Base-by-base conservation (phyloP, 306 rosid species). In the Cicer cuneatum region DNA sequence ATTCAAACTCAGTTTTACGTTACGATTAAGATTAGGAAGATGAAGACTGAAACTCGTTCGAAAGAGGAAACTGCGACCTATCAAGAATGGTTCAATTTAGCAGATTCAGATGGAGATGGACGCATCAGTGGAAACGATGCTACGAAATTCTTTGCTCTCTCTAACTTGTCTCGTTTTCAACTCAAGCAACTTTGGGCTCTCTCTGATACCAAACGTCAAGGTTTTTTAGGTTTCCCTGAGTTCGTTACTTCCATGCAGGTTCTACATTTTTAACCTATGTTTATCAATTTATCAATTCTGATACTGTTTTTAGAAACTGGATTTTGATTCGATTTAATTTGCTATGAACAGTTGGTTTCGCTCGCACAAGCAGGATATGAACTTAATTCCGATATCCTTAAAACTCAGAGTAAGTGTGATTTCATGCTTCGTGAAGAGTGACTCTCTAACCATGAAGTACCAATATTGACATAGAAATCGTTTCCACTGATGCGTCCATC, bases 161-260 rank as follows among this genome's bases (percentile, higher is more conserved):
- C 97, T 7, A 90, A 86, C 56, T 91, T 91, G 73, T 83, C 97
- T 66, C 94, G 97, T 3, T 45, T 86, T 1, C 91, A 94, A 78
- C 95, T 94, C 63, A 91, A 94, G 78, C 98, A 91, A 82, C 89
- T 94, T 15, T 94, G 99, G 99, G 87, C 96, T 13, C 80, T 86
- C 48, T 84, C 99, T 8, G 97, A 94, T 84, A 81, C 82, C 10
- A 94, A 85, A 63, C 84, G 93, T 10, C 96, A 86, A 67, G 99
- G 97, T 1, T 94, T 79, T 80, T 52, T 94, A 56, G 89, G 93
- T 3, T 75, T 94, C 47, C 7, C 80, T 0, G 96, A 94, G 86
- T 94, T 94, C 48, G 80, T 87, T 47, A 84, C 93, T 8, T 96
- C 96, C 1, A 87, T 94, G 99, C 95, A 89, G 96, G 96, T 90